Percentiles rank a stretch among this genome's conserved stretches.
Evolutionary conservation across 1,139 yeast genomes (phyloP).

Genomic region (Neolecta irregularis): DNA sequence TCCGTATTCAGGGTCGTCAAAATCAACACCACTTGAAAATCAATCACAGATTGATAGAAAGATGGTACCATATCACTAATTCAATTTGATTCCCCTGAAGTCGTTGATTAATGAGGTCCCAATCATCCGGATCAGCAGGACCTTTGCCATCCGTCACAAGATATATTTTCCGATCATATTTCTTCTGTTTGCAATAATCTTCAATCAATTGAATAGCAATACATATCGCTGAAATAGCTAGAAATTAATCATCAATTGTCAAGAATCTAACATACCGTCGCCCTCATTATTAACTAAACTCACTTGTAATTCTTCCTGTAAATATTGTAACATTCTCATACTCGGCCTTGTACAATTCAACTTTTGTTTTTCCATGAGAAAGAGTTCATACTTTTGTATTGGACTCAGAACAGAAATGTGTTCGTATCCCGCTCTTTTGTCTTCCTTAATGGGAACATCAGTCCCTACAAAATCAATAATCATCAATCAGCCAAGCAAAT

Average conservation of each 20-base stretch:
- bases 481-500: background rate
- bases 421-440: slow-evolving; percentile 13
- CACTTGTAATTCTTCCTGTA: slow-evolving; percentile 18
- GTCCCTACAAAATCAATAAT: slow-evolving; percentile 11
- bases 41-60: slow-evolving; percentile 1
- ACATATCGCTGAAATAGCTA: slow-evolving; percentile 21
- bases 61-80: slow-evolving; percentile 16
- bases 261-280: slow-evolving; percentile 15
- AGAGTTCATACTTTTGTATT: slow-evolving; percentile 11
- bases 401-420: slow-evolving; percentile 13
- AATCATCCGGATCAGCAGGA: slow-evolving; percentile 14
- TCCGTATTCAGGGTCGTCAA: slow-evolving; percentile 21
- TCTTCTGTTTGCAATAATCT: slow-evolving; percentile 23
- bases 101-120: slow-evolving; percentile 13
- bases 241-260: slow-evolving; percentile 3
- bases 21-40: slow-evolving; percentile 23
- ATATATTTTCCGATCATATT: slow-evolving; percentile 28
- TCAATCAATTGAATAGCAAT: slow-evolving; percentile 24
- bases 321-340: too few species aligned
- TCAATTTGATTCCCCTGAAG: slow-evolving; percentile 16
- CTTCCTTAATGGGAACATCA: slow-evolving; percentile 9
- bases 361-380: too few species aligned
- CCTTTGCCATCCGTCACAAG: slow-evolving; percentile 32
- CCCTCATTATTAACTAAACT: slow-evolving; percentile 20
- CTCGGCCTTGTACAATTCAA: too few species aligned